Conservation (phyloP, 1,284 basidiomycete species). For the Leccinum solheimii region DNA sequence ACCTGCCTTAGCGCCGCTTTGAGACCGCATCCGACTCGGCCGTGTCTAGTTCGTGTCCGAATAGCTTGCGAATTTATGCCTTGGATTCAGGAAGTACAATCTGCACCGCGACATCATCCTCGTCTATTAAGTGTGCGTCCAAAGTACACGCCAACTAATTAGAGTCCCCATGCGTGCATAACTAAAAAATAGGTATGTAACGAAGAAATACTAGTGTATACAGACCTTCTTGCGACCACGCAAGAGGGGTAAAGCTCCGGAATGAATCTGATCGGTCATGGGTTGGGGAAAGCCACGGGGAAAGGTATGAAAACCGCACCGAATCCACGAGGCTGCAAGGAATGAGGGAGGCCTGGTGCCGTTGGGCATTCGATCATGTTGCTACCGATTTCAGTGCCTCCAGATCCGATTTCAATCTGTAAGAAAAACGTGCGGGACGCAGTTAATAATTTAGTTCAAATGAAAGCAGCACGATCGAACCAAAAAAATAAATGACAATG, state of each 20-base stretch:
- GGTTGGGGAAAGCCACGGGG: slow-evolving; percentile 25
- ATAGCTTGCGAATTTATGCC: not conserved
- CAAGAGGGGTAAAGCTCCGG: slow-evolving; percentile 1
- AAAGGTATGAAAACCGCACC: slow-evolving; percentile 29
- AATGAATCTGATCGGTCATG: slow-evolving; percentile 17
- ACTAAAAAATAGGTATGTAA: slow-evolving; percentile 29
- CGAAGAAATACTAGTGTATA: slow-evolving; percentile 28
- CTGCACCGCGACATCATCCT: not conserved
- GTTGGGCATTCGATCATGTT: slow-evolving; percentile 20
- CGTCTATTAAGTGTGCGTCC: slow-evolving; percentile 15
- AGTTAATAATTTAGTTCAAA: slow-evolving; percentile 41
- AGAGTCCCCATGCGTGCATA: slow-evolving; percentile 23
- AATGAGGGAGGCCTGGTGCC: not conserved
- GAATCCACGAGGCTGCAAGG: slow-evolving; percentile 34
- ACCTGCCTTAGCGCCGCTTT: not conserved
- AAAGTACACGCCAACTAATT: slow-evolving; percentile 27
- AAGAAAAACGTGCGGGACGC: slow-evolving; percentile 25
- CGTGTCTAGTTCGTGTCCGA: not conserved
- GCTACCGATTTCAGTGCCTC: slow-evolving; percentile 40
- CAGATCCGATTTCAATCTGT: slow-evolving; percentile 68
- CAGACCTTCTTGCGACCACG: slow-evolving; percentile 16
- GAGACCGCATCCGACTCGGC: not conserved
- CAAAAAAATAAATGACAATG: slow-evolving; percentile 14
- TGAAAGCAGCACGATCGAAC: slow-evolving; percentile 12
- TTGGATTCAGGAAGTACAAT: too few relatives aligned